These are phyloP conservation scores for Collariella sp. DNA, from an alignment of 495 filamentous ascomycete genomes.

Conservation along the genomic window DNA sequence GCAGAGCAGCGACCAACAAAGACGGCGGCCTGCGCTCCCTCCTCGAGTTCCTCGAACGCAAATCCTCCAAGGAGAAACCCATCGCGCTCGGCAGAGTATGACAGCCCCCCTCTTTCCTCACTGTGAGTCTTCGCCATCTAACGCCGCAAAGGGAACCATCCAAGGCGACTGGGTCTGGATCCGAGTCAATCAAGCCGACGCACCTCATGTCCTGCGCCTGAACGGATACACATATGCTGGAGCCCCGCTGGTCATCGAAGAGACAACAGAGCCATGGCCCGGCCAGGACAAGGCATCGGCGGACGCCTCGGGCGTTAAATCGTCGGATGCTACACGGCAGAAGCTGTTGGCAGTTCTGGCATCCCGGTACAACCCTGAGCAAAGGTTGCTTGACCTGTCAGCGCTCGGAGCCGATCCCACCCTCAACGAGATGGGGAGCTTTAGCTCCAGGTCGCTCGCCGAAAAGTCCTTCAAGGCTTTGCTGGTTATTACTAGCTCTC, in stretches of 20 bases:
- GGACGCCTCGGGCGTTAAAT: constrained; percentile 11
- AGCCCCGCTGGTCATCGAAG: constrained; percentile 46
- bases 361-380: constrained; percentile 57
- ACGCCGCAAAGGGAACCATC: constrained; percentile 60
- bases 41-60: constrained; percentile 73
- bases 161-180: constrained; percentile 63
- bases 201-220: constrained; percentile 50
- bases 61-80: constrained; percentile 50
- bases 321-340: constrained; percentile 39
- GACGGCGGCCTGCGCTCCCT: constrained; percentile 66
- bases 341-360: constrained; percentile 50
- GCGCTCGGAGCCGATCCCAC: constrained; percentile 59
- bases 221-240: constrained; percentile 60
- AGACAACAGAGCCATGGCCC: constrained; percentile 25
- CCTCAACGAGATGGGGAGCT: constrained; percentile 63
- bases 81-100: constrained; percentile 81
- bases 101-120: constrained; percentile 19
- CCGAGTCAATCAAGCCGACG: constrained; percentile 54
- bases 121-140: constrained; percentile 48
- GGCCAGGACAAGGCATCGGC: not conserved
- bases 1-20: constrained; percentile 59
- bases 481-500: constrained; percentile 67
- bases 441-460: constrained; percentile 57
- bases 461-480: constrained; percentile 85
- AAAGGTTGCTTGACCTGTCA: constrained; percentile 74